Percentiles rank a stretch among this genome's conserved stretches.
Evolutionary conservation across 768 basidiomycete species (phyloP).

Genomic region (Crepidotus variabilis): DNA sequence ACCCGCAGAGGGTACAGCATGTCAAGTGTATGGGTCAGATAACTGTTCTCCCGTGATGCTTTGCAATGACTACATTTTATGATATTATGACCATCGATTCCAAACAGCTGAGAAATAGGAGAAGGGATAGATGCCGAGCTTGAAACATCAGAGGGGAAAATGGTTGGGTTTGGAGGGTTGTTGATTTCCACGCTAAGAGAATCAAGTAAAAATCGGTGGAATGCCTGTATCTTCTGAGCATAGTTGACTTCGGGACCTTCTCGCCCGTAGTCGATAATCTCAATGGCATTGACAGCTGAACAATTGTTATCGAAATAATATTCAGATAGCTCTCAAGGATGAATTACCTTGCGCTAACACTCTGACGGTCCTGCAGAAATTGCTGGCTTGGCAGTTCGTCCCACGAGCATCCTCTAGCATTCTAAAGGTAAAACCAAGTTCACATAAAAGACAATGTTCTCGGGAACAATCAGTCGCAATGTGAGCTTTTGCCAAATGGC

Average conservation of each 20-base stretch:
- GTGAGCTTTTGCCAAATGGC: conserved; percentile 84
- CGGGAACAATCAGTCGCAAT: conserved; percentile 83
- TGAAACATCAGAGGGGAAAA: conserved; percentile 26
- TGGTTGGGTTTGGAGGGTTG: conserved; percentile 51
- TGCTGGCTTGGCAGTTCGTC: conserved; percentile 93
- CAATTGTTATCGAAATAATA: neutral
- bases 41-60: conserved; percentile 66
- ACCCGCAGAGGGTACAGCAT: conserved; percentile 86
- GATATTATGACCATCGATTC: conserved; percentile 72
- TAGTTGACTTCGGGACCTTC: conserved; percentile 75
- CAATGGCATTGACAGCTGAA: conserved; percentile 71
- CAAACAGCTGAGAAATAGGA: conserved; percentile 83
- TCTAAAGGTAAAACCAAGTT: conserved; percentile 88
- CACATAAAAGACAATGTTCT: conserved; percentile 93
- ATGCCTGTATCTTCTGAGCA: conserved; percentile 86
- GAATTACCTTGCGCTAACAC: conserved; percentile 76
- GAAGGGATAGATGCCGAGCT: conserved; percentile 42
- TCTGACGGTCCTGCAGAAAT: conserved; percentile 93
- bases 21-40: conserved; percentile 81
- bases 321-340: neutral
- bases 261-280: conserved; percentile 84
- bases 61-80: conserved; percentile 77
- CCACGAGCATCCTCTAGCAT: conserved; percentile 97
- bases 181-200: conserved; percentile 76
- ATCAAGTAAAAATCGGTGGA: conserved; percentile 92